Evolutionary conservation across 129 eudicot species (phyloP).

Genomic region (Logfia minima): DNA sequence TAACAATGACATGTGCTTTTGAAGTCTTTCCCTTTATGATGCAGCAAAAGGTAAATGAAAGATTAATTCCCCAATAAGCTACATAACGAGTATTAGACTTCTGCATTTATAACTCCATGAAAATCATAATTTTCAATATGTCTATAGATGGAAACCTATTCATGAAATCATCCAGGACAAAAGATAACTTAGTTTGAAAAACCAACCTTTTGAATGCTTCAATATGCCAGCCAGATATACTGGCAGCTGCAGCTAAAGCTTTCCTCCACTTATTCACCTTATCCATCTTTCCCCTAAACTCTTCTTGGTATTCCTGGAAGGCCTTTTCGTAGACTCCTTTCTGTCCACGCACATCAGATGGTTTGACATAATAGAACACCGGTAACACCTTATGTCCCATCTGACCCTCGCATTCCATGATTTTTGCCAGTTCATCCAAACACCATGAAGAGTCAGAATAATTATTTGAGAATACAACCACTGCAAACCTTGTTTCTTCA

Average conservation of each 20-base stretch:
- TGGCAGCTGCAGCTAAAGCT: slow-evolving; percentile 9
- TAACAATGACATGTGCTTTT: no score
- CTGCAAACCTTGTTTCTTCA: no score
- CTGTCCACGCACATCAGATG: slow-evolving; percentile 12
- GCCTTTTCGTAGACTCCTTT: not conserved
- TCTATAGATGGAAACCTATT: no score
- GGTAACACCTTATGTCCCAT: slow-evolving; percentile 12
- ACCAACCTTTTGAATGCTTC: no score
- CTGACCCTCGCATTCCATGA: not conserved
- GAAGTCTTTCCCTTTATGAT: no score
- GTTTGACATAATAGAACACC: slow-evolving; percentile 28
- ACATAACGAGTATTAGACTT: no score
- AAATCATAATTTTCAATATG: no score
- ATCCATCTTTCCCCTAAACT: not conserved
- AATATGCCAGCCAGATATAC: not conserved
- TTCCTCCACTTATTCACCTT: slow-evolving; percentile 7
- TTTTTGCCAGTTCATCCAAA: not conserved
- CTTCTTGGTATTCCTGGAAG: not conserved
- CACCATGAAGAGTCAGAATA: not conserved
- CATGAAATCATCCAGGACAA: no score
- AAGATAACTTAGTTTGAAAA: not conserved
- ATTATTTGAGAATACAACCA: no score
- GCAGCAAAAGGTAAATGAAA: no score
- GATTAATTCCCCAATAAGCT: no score
- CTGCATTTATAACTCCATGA: no score